These are phyloP conservation scores for Tolypocladium inflatum DNA, from an alignment of 2,329 filamentous ascomycete genomes.

Conservation along the genomic window DNA sequence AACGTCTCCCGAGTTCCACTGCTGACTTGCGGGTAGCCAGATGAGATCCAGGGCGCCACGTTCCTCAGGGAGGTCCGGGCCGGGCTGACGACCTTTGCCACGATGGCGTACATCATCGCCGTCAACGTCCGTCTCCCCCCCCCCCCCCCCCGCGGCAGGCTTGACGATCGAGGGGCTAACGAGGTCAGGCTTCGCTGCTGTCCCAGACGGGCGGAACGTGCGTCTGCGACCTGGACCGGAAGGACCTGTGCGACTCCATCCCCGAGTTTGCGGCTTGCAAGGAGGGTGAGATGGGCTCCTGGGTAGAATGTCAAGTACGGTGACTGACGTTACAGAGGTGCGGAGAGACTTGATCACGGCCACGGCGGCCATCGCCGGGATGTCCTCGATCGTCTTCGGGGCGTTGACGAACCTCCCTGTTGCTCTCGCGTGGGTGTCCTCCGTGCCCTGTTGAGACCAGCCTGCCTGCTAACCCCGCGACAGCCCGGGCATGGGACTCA, in stretches of 20 bases:
- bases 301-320: no score
- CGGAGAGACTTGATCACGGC: conserved; percentile 74
- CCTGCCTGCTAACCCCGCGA: conserved; percentile 4
- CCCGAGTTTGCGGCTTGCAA: conserved; percentile 35
- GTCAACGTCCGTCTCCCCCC: conserved; percentile 42
- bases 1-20: not conserved
- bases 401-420: conserved; percentile 70
- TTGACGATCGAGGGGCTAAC: not conserved
- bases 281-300: conserved; percentile 23
- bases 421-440: conserved; percentile 23
- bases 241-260: conserved; percentile 39
- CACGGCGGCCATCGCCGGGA: conserved; percentile 69
- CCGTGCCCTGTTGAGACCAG: not conserved
- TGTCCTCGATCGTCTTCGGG: conserved; percentile 69
- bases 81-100: conserved; percentile 70
- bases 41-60: conserved; percentile 56
- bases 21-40: conserved; percentile 35
- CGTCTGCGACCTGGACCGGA: conserved; percentile 42
- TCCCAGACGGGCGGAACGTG: conserved; percentile 72
- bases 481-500: conserved; percentile 58
- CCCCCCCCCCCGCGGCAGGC: no score
- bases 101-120: conserved; percentile 80
- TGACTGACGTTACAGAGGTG: conserved; percentile 33
- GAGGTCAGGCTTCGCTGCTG: conserved; percentile 56
- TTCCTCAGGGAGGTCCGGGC: conserved; percentile 74